Evolutionary conservation across 78 protist species (phyloP).

Genomic region (Salpingoeca rosetta): DNA sequence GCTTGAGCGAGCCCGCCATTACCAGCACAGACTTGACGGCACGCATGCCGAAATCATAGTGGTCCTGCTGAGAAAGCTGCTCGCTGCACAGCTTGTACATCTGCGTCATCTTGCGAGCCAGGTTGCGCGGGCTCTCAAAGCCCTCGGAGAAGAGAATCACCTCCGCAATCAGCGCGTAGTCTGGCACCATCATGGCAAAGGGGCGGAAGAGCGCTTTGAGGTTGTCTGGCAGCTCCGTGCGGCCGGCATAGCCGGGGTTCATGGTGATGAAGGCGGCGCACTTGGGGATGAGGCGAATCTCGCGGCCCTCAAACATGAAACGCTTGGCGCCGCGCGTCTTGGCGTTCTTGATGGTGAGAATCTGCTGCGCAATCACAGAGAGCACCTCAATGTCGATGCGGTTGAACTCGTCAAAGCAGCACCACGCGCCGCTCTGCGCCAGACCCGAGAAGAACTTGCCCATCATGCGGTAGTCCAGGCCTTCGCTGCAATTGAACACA

Average conservation of each 20-base stretch:
- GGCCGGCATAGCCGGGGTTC: constrained; percentile 85
- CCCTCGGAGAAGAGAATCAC: constrained; percentile 58
- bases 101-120: constrained; percentile 54
- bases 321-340: not conserved
- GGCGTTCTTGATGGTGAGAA: constrained; percentile 57
- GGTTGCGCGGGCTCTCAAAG: constrained; percentile 28
- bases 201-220: constrained; percentile 74
- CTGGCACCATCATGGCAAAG: constrained; percentile 82
- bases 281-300: constrained; percentile 27
- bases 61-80: constrained; percentile 62
- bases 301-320: constrained; percentile 36
- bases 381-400: constrained; percentile 64
- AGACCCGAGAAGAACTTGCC: constrained; percentile 61
- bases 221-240: constrained; percentile 58
- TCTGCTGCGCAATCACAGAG: constrained; percentile 67
- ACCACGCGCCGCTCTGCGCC: constrained; percentile 66
- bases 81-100: constrained; percentile 46
- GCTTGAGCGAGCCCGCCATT: constrained; percentile 40
- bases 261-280: constrained; percentile 74
- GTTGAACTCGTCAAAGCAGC: constrained; percentile 85
- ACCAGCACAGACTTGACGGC: constrained; percentile 53
- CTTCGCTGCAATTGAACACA: constrained; percentile 44
- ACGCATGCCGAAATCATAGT: constrained; percentile 75
- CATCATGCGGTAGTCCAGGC: constrained; percentile 46
- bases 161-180: constrained; percentile 70